Conservation (phyloP, 164 flowering plant species). For the Euptelea pleiosperma region DNA sequence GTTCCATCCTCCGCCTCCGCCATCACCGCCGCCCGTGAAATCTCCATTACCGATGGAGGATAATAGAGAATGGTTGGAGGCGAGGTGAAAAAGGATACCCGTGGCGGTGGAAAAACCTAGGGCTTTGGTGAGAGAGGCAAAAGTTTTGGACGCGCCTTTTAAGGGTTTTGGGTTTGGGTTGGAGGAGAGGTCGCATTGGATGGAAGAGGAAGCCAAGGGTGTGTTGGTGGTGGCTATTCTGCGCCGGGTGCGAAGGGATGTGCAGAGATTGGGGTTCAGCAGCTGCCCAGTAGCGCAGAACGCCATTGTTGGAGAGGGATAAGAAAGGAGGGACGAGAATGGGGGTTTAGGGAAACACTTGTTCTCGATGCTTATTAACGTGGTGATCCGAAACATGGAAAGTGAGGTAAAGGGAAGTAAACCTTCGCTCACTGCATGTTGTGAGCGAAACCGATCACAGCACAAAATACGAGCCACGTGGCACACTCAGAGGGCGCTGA, state of each 20-base stretch:
- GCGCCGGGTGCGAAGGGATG: conserved; percentile 29
- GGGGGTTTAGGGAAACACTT: no score
- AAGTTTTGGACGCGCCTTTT: conserved; percentile 8
- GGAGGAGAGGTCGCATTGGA: conserved; percentile 24
- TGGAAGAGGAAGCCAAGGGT: conserved; percentile 12
- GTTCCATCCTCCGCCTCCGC: conserved; percentile 27
- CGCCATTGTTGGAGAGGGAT: conserved; percentile 24
- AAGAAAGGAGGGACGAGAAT: background rate
- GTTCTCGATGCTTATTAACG: no score
- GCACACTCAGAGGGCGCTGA: no score
- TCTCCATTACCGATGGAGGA: background rate
- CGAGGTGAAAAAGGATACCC: conserved; percentile 21
- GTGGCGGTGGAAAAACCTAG: conserved; percentile 34
- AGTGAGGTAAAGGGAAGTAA: no score
- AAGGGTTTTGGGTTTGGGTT: conserved; percentile 22
- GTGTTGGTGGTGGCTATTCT: conserved; percentile 5
- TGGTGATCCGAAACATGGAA: no score
- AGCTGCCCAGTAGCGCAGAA: conserved; percentile 28
- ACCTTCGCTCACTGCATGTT: no score
- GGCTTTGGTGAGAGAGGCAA: conserved; percentile 27
- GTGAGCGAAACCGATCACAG: no score
- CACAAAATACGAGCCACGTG: no score
- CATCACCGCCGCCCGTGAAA: conserved; percentile 8
- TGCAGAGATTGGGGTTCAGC: conserved; percentile 8
- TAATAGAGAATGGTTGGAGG: conserved; percentile 14